Evolutionary conservation across 768 basidiomycete genomes (phyloP).

Genomic region (Hebeloma cylindrosporum): DNA sequence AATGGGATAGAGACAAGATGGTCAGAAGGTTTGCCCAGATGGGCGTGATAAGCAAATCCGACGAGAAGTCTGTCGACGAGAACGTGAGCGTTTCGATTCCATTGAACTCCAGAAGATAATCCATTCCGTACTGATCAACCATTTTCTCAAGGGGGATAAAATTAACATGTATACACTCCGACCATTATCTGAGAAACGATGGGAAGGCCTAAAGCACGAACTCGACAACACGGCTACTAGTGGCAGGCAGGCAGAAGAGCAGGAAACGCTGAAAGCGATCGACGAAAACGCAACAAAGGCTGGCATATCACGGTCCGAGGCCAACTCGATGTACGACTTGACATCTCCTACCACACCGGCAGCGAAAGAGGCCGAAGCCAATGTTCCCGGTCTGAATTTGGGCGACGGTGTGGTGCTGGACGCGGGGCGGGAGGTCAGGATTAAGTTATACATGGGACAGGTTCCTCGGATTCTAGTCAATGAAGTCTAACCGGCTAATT

Average conservation of each 20-base stretch:
- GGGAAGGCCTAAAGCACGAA: constrained; percentile 40
- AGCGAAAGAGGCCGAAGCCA: constrained; percentile 12
- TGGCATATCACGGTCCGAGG: constrained; percentile 39
- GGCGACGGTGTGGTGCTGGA: constrained; percentile 57
- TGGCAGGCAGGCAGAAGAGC: not conserved
- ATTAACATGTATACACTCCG: constrained; percentile 44
- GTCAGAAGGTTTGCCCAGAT: constrained; percentile 71
- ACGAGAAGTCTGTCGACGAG: constrained; percentile 30
- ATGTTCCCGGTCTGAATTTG: not conserved
- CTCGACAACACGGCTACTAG: constrained; percentile 23
- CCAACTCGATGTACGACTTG: constrained; percentile 44
- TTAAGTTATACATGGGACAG: constrained; percentile 74
- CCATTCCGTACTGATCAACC: not conserved
- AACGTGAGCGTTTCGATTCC: constrained; percentile 28
- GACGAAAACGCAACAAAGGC: constrained; percentile 21
- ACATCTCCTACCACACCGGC: constrained; percentile 18
- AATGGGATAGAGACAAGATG: constrained; percentile 80
- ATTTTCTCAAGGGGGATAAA: constrained; percentile 37
- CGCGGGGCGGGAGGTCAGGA: constrained; percentile 63
- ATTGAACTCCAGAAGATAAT: not conserved
- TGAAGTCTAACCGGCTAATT: too few species aligned
- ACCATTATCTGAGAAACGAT: constrained; percentile 44
- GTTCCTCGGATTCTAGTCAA: too few species aligned
- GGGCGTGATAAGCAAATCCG: constrained; percentile 35
- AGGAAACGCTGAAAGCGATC: constrained; percentile 17